Evolutionary conservation across 768 basidiomycete species (phyloP), one percentile per base, ranked within the genome.

Genomic region (Kwoniella pini): DNA sequence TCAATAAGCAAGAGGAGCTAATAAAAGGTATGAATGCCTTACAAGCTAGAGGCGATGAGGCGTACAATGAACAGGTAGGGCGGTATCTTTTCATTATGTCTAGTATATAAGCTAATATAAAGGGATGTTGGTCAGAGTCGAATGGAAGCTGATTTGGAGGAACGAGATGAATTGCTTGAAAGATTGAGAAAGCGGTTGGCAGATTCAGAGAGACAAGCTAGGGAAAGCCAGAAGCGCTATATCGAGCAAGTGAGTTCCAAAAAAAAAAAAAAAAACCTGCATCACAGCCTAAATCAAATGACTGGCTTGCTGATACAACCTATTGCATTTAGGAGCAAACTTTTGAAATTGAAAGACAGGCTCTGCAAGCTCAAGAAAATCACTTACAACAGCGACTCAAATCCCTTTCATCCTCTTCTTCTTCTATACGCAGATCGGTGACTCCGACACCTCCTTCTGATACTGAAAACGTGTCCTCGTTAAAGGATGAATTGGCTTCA

Each of bases 401-500:
- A 28, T 52, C 36, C 6, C 45, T 67, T 4, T 51, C 45, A 12
- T 15, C 12, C 1, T 52, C 43, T 13, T 42, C 40, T 42, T 42
- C 40, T 42, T 42, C 40, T 36, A 9, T 15, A 13, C 11, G 40
- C 44, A 13, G 17, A 31, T 22, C 11, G 39, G 4, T 49, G 62
- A 17, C 38, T 49, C 21, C 49, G 19, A 57, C 26, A 21, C 45
- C 54, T 15, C 27, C 12, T 9, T 19, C 45, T 26, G 59, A 64
- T 3, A 42, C 19, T n/a, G 40, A 57, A 17, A 30, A 51, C 24
- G 27, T 42, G 1, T 39, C 51, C 27, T 53, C 48, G 15, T 44
- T 71, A 22, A 52, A 71, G 56, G 72, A 72, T 48, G 92, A 96
- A 74, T 82, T 97, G 22, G 89, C 89, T 1, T 91, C 91, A 0